These are phyloP conservation scores for Auriculariales sp. DNA, from an alignment of 768 basidiomycete genomes.

Conservation along the genomic window DNA sequence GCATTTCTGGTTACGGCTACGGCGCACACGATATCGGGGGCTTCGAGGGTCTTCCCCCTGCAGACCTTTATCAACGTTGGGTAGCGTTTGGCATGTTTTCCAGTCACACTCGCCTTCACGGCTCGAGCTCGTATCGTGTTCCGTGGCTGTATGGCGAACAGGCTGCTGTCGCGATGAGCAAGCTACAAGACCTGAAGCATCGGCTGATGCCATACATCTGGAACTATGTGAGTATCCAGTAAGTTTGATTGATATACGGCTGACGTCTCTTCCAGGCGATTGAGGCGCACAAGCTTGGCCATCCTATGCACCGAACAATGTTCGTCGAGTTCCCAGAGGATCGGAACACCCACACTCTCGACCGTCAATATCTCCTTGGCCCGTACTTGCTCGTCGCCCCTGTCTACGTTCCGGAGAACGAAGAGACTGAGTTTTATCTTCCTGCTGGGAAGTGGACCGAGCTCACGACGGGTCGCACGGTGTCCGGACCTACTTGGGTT, in stretches of 20 bases:
- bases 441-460: constrained; percentile 48
- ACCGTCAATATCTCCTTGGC: constrained; percentile 43
- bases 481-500: constrained; percentile 48
- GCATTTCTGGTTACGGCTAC: constrained; percentile 54
- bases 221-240: constrained; percentile 12
- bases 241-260: too few relatives aligned
- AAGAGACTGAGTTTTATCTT: constrained; percentile 37
- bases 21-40: constrained; percentile 68
- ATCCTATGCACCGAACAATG: constrained; percentile 50
- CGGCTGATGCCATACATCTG: constrained; percentile 60
- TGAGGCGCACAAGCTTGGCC: constrained; percentile 33
- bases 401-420: constrained; percentile 38
- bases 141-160: constrained; percentile 59
- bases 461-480: constrained; percentile 36
- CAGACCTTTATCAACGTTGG: constrained; percentile 63
- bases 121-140: constrained; percentile 59
- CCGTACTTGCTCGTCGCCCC: constrained; percentile 48
- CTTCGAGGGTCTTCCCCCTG: constrained; percentile 58
- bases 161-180: constrained; percentile 22
- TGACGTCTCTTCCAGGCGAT: constrained; percentile 28
- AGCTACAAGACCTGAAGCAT: constrained; percentile 47
- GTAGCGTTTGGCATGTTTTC: constrained; percentile 65
- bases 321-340: constrained; percentile 50
- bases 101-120: constrained; percentile 61
- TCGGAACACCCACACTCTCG: constrained; percentile 42